These are phyloP conservation scores for Boletus insuetus DNA, from an alignment of 768 basidiomycete species.

Conservation along the genomic window DNA sequence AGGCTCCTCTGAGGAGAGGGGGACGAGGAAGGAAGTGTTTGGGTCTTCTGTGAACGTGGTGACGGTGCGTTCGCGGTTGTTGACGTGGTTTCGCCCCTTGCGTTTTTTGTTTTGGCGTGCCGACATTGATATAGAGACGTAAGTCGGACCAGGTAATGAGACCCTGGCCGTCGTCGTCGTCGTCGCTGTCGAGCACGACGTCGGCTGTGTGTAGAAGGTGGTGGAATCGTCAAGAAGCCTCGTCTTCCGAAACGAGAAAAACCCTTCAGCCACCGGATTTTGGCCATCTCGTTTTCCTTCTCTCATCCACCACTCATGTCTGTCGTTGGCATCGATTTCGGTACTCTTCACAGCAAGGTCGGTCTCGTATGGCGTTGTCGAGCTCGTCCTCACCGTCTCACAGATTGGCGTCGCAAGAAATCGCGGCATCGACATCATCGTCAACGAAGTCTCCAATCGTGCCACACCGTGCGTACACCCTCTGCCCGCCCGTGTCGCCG, in stretches of 20 bases:
- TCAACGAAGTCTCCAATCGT: slow-evolving; percentile 97
- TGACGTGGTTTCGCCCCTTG: slow-evolving; percentile 51
- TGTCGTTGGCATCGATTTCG: slow-evolving; percentile 95
- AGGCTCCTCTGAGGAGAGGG: slow-evolving; percentile 51
- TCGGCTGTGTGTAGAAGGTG: slow-evolving; percentile 16
- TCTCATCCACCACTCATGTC: slow-evolving; percentile 50
- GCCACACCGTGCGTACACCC: slow-evolving; percentile 77
- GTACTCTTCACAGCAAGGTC: slow-evolving; percentile 86
- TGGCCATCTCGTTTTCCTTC: accelerated
- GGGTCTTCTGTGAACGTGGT: slow-evolving; percentile 63
- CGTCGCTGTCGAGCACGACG: background rate
- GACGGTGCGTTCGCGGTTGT: slow-evolving; percentile 64
- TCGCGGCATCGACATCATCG: slow-evolving; percentile 97
- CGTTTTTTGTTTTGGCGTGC: slow-evolving; percentile 64
- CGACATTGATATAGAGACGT: slow-evolving; percentile 38
- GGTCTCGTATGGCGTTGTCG: too few relatives aligned
- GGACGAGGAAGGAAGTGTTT: slow-evolving; percentile 50
- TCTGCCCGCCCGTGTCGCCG: too few relatives aligned
- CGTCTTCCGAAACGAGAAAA: slow-evolving; percentile 20
- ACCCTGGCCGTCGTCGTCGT: background rate
- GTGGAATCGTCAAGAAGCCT: slow-evolving; percentile 28
- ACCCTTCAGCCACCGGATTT: slow-evolving; percentile 17
- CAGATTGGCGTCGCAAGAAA: slow-evolving; percentile 95
- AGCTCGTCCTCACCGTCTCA: too few relatives aligned
- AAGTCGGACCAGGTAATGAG: background rate